Evolutionary conservation across 2,329 filamentous ascomycete species (phyloP), one percentile per base, ranked within the genome.

Genomic region (Penicillium olsonii): DNA sequence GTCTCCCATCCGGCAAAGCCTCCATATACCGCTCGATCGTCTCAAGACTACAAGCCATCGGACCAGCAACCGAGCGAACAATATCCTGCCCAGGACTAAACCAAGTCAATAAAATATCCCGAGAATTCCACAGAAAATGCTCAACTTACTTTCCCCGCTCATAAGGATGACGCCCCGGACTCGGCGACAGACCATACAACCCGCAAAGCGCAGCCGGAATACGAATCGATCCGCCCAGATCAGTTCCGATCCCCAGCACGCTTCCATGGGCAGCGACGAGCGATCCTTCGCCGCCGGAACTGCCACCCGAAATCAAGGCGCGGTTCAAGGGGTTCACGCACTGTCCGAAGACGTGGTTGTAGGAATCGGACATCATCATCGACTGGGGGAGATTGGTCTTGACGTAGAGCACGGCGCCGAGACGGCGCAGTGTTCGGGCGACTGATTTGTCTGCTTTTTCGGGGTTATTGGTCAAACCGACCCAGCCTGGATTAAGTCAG

Each of bases 201-300:
- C 80, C 80, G 47, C 81, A 78, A 68, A 83, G 78, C 7, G 77
- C 78, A 10, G 78, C 72, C 1, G 81, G 81, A 37, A 83, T 80
- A 1, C 81, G 72, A 45, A 82, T 78, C 18, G 73, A 77, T 26
- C 80, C 79, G 17, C 79, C 79, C 50, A 67, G 59, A 50, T 82
- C 80, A 1, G 79, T 82, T 2, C 80, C 80, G 60, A 81, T 78
- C 1, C 79, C 80, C 4, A 80, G 67, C 1, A 77, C 71, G 37
- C 74, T 76, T 2, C 80, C 81, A 47, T 67, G 65, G 2, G 80
- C 64, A 3, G 72, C 72, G 15, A 82, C 71, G 35, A 83, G 68
- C 0, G 80, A 74, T 2, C 75, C 78, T 57, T 83, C 80, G 12
- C 68, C 80, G 2, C 81, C 81, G 2, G 78, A 82, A 26, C 77